phyloP scores from a whole-genome alignment of 2,329 filamentous ascomycete genomes.

The Fusarium ramigenum region DNA sequence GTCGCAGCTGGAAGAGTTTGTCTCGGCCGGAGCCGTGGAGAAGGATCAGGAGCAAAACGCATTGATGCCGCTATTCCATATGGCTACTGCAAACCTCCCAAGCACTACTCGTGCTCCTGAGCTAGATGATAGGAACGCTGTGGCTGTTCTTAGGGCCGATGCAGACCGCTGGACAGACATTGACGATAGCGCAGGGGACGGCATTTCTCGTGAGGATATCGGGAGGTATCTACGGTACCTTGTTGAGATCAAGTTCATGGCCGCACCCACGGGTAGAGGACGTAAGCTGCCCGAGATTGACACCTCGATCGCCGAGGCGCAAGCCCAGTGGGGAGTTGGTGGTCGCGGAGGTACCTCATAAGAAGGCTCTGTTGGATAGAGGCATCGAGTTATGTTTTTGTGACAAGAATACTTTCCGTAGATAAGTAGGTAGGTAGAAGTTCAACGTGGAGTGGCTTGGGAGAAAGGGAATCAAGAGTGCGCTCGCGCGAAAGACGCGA shows the following conservation, averaged over 20 bases:
- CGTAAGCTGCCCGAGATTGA: background rate
- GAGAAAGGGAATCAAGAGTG: background rate
- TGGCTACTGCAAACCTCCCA: background rate
- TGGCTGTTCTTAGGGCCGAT: background rate
- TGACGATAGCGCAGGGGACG: slow-evolving; percentile 2
- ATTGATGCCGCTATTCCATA: background rate
- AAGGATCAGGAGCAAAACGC: background rate
- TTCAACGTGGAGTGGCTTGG: background rate
- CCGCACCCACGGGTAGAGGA: background rate
- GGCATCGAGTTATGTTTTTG: background rate
- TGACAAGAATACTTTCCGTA: too few relatives aligned
- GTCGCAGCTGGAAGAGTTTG: background rate
- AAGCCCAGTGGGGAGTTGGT: background rate
- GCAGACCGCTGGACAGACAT: background rate
- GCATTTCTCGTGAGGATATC: background rate
- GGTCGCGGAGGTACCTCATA: background rate
- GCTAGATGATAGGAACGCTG: background rate
- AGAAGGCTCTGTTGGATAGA: background rate
- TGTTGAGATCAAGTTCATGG: background rate
- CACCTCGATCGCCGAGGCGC: background rate
- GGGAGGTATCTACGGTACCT: background rate
- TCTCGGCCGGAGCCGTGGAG: background rate
- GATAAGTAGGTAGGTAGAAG: background rate
- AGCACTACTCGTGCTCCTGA: background rate
- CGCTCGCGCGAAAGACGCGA: background rate